A percentile compares a stretch with the other conserved stretches of the same genome.
phyloP scores from a whole-genome alignment of 1,284 basidiomycete genomes.

The Heterobasidion parviporum region DNA sequence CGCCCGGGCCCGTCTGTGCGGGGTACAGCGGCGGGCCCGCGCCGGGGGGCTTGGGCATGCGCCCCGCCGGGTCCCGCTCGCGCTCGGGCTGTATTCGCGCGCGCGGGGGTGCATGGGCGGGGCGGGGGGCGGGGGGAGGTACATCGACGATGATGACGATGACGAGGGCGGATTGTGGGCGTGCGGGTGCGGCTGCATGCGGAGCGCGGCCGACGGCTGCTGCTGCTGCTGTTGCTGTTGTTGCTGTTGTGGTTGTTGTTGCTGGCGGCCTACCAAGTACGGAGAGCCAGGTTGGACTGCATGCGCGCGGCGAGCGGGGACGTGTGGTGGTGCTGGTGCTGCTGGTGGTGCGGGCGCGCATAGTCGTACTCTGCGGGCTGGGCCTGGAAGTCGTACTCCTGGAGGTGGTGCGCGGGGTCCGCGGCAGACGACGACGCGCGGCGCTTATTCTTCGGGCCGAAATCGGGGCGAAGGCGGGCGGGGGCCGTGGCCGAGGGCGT shows the following conservation, averaged over 20 bases:
- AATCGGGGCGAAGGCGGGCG: background rate
- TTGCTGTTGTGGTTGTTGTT: background rate
- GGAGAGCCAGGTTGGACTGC: background rate
- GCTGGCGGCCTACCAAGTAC: background rate
- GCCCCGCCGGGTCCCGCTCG: background rate
- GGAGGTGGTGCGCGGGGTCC: background rate
- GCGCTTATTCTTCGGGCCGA: background rate
- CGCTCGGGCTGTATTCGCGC: background rate
- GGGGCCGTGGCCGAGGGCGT: background rate
- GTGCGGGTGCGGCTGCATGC: background rate
- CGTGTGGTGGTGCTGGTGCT: background rate
- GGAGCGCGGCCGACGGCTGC: slow-evolving; percentile 4
- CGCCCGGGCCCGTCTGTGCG: slow-evolving; percentile 16
- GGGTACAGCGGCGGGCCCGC: slow-evolving; percentile 17
- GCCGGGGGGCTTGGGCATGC: slow-evolving; percentile 7
- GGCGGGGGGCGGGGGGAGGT: slow-evolving; percentile 9
- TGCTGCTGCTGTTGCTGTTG: slow-evolving; percentile 2
- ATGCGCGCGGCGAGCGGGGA: background rate
- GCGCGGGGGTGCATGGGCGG: slow-evolving; percentile 5
- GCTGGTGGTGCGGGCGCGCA: background rate
- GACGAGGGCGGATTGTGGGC: background rate
- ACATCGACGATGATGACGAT: slow-evolving; percentile 16
- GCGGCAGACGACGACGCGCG: background rate
- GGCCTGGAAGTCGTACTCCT: background rate
- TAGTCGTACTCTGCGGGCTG: background rate